Evolutionary conservation across 2,329 filamentous ascomycete species (phyloP), one percentile per base, ranked within the genome.

Genomic region (Sarocladium strictum): DNA sequence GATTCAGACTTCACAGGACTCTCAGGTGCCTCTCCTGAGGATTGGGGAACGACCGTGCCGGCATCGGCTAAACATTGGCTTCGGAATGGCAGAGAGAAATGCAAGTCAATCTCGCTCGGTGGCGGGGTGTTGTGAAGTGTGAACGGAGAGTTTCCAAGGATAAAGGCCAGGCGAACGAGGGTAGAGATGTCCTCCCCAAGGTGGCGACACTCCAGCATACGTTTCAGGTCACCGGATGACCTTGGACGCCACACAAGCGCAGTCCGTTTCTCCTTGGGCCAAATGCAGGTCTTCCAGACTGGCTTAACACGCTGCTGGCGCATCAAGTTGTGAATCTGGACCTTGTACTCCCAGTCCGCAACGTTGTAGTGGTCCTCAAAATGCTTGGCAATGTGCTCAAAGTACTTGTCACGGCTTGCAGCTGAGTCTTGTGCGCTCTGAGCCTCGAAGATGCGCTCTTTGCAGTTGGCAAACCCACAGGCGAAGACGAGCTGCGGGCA

Each of bases 351-450:
- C 73, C 73, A 76, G 43, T 71, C 67, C 54, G 67, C 66, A 15
- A 73, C 70, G 21, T 72, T 68, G 40, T 66, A 71, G 35, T 71
- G 70, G 40, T 72, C 70, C 57, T 75, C 72, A 23, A 75, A 75
- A 57, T 76, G 73, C 60, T 74, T 74, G 37, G 72, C 73, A 53
- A 76, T 72, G 57, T 76, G 73, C 58, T 75, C 73, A 59, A 76
- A 75, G 63, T 73, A 74, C 59, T 71, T 74, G 57, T 75, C 72
- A 15, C 69, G 69, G 21, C 67, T 66, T 21, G 63, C 56, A 3
- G 65, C 60, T 2, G 72, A 69, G 29, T 72, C 72, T 12, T 70
- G 67, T 15, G 62, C 67, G 50, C 57, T 64, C 1, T 65, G 57
- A 14, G 73, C 69, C 61, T 75, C 73, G 53, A 75, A 72, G 24